Evolutionary conservation across 192 early-diverging fungal species (phyloP), one percentile per base, ranked within the genome.

Genomic region (Borealophlyctis nickersoniae): DNA sequence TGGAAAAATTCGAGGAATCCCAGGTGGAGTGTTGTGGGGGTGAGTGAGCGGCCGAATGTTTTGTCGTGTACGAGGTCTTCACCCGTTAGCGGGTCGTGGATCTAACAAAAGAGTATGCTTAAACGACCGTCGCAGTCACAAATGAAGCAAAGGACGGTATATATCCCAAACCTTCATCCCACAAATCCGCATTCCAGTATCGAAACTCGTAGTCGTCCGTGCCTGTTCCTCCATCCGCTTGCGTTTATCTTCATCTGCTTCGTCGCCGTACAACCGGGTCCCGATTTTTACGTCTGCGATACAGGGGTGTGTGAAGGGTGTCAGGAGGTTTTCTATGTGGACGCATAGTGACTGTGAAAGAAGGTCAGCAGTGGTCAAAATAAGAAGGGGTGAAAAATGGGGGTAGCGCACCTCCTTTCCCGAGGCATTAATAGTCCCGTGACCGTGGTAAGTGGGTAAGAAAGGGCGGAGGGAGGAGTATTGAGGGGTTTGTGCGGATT

Each of bases 241-340:
- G 4, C 71, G 73, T 73, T 98, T 98, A 48, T 80, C 87, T 4
- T 82, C 82, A 0, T 71, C 59, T 0, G 92, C 92, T 31, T 89
- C 78, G 28, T 84, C 77, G 49, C 88, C 92, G 66, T 86, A 88
- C 32, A 95, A 70, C 50, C 83, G 81, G 2, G 80, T 81, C 4
- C 94, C 96, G 36, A 98, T 66, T 72, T 98, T 98, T 27, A 96
- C 50, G 73, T 98, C 95, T 45, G 91, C 70, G 11, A 95, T 73
- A 62, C 91, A 95, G 1, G 94, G 87, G 34, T 84, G 73, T 11
- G 62, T 75, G 64, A 92, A 92, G 11, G 81, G 79, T 52, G 69
- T 61, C 2, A 89, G 59, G 35, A 94, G 50, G 56, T 98, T 93
- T 64, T 95, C 89, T 56, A 96, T 67, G 62, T 88, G 87, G 16